Evolutionary conservation across 2,329 filamentous ascomycete genomes (phyloP).

Genomic region (Stachybotrys chartarum): DNA sequence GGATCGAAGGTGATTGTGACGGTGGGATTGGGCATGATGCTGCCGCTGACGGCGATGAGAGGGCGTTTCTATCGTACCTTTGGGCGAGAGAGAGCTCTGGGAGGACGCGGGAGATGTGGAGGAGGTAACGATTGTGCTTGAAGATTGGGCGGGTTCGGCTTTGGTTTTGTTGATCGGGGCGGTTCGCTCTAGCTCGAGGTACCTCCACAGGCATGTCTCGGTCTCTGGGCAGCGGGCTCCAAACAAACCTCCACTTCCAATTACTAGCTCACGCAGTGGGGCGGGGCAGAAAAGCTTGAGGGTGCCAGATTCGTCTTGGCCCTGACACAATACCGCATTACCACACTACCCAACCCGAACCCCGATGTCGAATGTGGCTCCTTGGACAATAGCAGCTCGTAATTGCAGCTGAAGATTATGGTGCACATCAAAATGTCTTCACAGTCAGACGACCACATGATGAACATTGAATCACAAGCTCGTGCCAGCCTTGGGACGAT

Average conservation of each 20-base stretch:
- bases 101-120: conserved; percentile 6
- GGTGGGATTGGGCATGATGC: not conserved
- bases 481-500: too few relatives aligned
- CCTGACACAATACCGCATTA: not conserved
- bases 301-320: not conserved
- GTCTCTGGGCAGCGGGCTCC: not conserved
- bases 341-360: not conserved
- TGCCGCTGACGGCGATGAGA: not conserved
- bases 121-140: conserved; percentile 15
- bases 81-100: not conserved
- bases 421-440: too few relatives aligned
- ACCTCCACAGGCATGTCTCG: not conserved
- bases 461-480: too few relatives aligned
- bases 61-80: not conserved
- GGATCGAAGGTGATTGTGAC: not conserved
- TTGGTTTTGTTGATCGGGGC: conserved; percentile 22
- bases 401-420: too few relatives aligned
- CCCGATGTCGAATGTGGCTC: not conserved
- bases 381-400: too few relatives aligned
- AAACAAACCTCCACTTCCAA: not conserved
- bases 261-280: not conserved
- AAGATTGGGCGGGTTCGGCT: conserved; percentile 19
- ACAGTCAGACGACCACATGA: too few relatives aligned
- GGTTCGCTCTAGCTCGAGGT: not conserved
- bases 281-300: not conserved